Percentiles rank a stretch among this genome's conserved stretches.
phyloP scores from a whole-genome alignment of 169 alveolate species.

The Babesia ovata region DNA sequence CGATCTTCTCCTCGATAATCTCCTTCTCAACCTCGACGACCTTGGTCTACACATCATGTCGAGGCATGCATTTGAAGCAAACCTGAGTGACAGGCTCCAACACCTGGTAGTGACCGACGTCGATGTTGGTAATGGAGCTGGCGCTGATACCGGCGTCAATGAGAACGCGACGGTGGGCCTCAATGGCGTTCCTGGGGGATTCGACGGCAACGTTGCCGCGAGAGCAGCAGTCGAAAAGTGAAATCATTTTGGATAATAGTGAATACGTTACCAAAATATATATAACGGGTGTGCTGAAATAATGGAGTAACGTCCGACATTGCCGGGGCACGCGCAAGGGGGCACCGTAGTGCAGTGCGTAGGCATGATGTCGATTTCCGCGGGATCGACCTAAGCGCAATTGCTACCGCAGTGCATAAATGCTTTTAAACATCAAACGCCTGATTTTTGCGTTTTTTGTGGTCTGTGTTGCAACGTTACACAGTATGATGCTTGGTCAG shows the following conservation, averaged over 20 bases:
- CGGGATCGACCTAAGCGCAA: too few relatives aligned
- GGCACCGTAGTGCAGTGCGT: slow-evolving; percentile 51
- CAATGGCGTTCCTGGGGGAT: slow-evolving; percentile 15
- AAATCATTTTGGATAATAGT: background rate
- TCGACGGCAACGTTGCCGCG: slow-evolving; percentile 28
- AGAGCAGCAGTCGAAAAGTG: slow-evolving; percentile 62
- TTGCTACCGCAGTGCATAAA: too few relatives aligned
- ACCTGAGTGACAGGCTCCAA: slow-evolving; percentile 73
- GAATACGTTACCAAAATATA: background rate
- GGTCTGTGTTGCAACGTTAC: too few relatives aligned
- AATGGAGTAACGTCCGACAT: too few relatives aligned
- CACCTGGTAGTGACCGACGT: slow-evolving; percentile 67
- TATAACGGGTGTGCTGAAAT: background rate
- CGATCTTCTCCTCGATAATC: slow-evolving; percentile 76
- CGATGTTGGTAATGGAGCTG: slow-evolving; percentile 36
- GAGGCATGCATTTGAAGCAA: background rate
- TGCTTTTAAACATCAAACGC: too few relatives aligned
- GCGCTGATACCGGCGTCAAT: slow-evolving; percentile 65
- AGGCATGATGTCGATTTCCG: slow-evolving; percentile 10
- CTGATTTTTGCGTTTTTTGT: too few relatives aligned
- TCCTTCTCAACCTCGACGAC: slow-evolving; percentile 80
- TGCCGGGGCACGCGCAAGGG: slow-evolving; percentile 3
- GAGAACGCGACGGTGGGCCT: slow-evolving; percentile 50
- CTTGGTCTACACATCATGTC: slow-evolving; percentile 67
- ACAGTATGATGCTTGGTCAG: too few relatives aligned